Base-by-base conservation (phyloP, 2,329 filamentous ascomycete species). In the Paecilomyces sp. region DNA sequence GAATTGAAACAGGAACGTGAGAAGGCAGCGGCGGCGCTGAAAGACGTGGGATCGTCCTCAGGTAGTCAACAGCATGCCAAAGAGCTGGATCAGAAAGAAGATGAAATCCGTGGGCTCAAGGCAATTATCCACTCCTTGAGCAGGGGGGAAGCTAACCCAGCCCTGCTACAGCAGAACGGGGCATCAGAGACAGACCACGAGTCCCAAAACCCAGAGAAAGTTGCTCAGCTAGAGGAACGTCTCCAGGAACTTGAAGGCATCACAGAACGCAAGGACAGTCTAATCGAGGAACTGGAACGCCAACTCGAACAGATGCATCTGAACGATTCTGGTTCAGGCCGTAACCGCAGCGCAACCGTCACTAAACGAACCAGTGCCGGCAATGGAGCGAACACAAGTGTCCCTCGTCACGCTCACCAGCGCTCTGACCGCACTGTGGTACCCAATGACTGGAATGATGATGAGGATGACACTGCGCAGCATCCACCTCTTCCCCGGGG, bases 121-220 rank as follows among this genome's bases (percentile, higher is more conserved):
- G 93, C 94, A 52, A 97, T 99, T 71, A 97, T 99, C 62, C 93
- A 97, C 76, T 96, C 91, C 18, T 82, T 99, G 41, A 96, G 92
- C 73, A 84, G 91, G 62, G 91, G 74, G 28, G 75, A 74, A 31
- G 66, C 71, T 13, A 69, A 68, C 59, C 63, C 69, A 25, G 60
- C 67, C 36, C 61, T 69, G 50, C 58, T 70, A 25, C 67, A 64
- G 33, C 70, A 73, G 61, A 72, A 72, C 60, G 70, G 67, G 30
- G 55, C 64, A 28, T 59, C 62, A 18, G 52, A 68, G 33, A 65
- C 61, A 62, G 61, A 73, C 2, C 78, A 83, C 41, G 81, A 82
- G 54, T 70, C 84, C 4, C 79, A 80, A 34, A 80, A 86, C 57
- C 53, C 66, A 8, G 84, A 87, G 56, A 83, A 85, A 31, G 73